Conservation (phyloP, 805 yeast genomes). For the Saccharomyces paradoxus region DNA sequence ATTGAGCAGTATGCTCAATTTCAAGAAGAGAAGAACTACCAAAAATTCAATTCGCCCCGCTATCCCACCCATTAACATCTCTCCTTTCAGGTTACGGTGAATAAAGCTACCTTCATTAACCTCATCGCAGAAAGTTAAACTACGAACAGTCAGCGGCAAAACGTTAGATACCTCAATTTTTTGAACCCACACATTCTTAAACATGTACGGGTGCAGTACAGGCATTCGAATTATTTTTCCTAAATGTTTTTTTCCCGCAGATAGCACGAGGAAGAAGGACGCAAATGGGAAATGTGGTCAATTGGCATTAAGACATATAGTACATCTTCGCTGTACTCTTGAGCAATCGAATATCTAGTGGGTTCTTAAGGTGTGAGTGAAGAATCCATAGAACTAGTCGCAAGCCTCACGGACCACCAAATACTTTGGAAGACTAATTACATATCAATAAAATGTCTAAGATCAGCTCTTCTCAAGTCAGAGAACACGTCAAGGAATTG, state of each 20-base stretch:
- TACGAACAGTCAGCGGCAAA: neutral
- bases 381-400: conserved; percentile 30
- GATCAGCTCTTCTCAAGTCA: conserved; percentile 85
- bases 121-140: neutral
- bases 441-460: conserved; percentile 56
- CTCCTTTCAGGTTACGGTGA: neutral
- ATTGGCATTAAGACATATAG: neutral
- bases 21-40: neutral
- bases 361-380: neutral
- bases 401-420: conserved; percentile 47
- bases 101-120: neutral
- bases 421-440: conserved; percentile 65
- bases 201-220: neutral
- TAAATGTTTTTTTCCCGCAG: neutral
- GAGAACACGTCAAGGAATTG: conserved; percentile 91
- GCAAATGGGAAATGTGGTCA: neutral
- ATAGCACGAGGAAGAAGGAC: neutral
- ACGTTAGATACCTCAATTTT: neutral
- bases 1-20: too few relatives aligned
- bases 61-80: neutral
- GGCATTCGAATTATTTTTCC: too few relatives aligned
- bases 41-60: neutral
- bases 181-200: neutral
- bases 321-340: neutral
- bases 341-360: neutral